These are phyloP conservation scores for Phytophthora fragariae DNA, from an alignment of 352 stramenopile genomes.

Conservation along the genomic window DNA sequence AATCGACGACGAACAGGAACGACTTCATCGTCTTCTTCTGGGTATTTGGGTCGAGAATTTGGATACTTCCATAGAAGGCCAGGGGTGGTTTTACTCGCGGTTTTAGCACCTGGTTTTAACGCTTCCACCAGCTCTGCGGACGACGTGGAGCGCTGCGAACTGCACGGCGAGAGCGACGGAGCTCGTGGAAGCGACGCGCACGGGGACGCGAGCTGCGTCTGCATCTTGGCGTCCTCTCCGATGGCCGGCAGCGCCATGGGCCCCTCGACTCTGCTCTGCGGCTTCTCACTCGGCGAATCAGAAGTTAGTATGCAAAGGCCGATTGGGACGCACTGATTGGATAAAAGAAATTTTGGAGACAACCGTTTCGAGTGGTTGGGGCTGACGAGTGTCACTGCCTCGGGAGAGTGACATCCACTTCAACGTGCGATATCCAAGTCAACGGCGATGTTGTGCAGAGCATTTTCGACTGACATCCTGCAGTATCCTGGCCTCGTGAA, in stretches of 20 bases:
- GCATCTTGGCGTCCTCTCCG: slow-evolving; percentile 55
- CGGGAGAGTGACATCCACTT: neutral
- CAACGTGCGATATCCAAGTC: neutral
- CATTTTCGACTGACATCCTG: too few species aligned
- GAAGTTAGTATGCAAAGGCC: slow-evolving; percentile 7
- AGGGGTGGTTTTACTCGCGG: neutral
- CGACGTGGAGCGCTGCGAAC: slow-evolving; percentile 24
- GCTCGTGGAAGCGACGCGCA: slow-evolving; percentile 9
- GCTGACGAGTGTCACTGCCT: neutral
- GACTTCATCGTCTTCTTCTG: slow-evolving; percentile 18
- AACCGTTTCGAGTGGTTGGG: neutral
- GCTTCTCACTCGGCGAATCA: slow-evolving; percentile 35
- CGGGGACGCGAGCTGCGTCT: slow-evolving; percentile 22
- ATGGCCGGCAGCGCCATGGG: slow-evolving; percentile 55
- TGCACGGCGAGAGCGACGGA: slow-evolving; percentile 38
- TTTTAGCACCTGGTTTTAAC: slow-evolving; percentile 12
- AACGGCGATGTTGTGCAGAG: too few species aligned
- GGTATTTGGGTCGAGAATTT: neutral
- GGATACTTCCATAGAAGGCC: slow-evolving; percentile 14
- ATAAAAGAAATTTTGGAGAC: neutral
- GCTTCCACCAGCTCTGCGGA: neutral
- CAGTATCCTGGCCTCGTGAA: too few species aligned
- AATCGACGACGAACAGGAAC: slow-evolving; percentile 54
- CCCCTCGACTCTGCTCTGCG: slow-evolving; percentile 12
- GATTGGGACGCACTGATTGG: slow-evolving; percentile 1